These are phyloP conservation scores for Solanum infundibuliforme DNA, from an alignment of 257 asterid species.

Conservation along the genomic window DNA sequence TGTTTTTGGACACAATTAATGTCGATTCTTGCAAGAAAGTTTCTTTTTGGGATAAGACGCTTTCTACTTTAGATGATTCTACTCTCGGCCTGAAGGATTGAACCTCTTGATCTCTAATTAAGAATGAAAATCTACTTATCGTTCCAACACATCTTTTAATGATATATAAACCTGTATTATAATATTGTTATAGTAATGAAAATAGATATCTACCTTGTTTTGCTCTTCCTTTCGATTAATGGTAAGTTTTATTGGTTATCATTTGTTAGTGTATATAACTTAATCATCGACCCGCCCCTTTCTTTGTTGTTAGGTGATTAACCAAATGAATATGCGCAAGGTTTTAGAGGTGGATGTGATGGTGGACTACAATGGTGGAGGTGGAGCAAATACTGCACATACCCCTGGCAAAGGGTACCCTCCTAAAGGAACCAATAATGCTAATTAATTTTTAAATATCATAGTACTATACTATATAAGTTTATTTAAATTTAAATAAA, in stretches of 20 bases:
- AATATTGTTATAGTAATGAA: not conserved
- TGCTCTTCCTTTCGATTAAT: not conserved
- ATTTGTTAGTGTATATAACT: not conserved
- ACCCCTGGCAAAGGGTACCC: slow-evolving; percentile 17
- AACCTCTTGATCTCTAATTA: not conserved
- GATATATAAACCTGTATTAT: not conserved
- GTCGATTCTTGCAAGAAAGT: not conserved
- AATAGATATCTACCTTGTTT: not conserved
- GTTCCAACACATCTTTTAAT: accelerated
- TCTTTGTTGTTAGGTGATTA: not conserved
- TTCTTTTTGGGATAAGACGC: not conserved
- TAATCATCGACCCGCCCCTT: not conserved
- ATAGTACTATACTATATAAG: not conserved
- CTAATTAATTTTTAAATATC: not conserved
- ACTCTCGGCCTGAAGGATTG: not conserved
- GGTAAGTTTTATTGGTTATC: not conserved
- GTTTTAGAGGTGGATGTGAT: not conserved
- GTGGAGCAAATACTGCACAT: slow-evolving; percentile 10
- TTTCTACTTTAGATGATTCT: not conserved
- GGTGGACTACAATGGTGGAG: slow-evolving; percentile 13
- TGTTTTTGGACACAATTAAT: not conserved
- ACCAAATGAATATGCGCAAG: not conserved
- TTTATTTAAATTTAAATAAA: not conserved
- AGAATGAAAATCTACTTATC: not conserved
- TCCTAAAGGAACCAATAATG: not conserved